Base-by-base conservation (phyloP, 345 rosid genomes). In the Citrus glauca region DNA sequence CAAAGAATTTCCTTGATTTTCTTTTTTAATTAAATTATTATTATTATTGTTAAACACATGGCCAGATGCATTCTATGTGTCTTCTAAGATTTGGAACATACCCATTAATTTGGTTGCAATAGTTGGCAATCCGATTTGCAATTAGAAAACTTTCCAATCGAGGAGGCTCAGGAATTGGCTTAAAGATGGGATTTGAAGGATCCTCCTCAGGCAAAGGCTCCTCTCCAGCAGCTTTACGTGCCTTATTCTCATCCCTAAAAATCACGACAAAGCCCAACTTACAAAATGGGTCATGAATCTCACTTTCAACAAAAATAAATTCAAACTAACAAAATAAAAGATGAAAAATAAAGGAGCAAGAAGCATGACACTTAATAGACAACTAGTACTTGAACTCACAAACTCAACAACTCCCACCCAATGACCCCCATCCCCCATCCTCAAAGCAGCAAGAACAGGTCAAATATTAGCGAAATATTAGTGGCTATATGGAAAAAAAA, bases 71-170 rank as follows among this genome's bases (percentile, higher is more conserved):
- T 8, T 48, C 33, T 45, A 2, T 48, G 16, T 75, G 32, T 61
- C 76, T 25, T 48, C 62, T 53, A 35, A 24, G 64, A 79, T 77
- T 25, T 16, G 45, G 16, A 74, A 77, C 90, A 33, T 91, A 97
- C 99, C 96, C 97, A 28, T 97, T 97, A 84, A 97, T 91, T 88
- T 97, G 99, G 89, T 89, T 94, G 90, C 99, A 97, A 77, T 90
- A 94, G 86, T 94, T 94, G 61, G 97, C 71, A 69, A 94, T 89
- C 81, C 92, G 98, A 86, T 97, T 97, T 79, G 98, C 88, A 81
- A 93, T 84, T 45, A 97, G 98, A 82, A 97, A 97, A 87, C 98
- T 91, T 84, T 93, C 99, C 86, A 97, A 82, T 48, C 97, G 94
- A 20, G 99, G 86, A 57, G 99, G 99, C 79, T 97, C 99, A 42